Conservation (phyloP, 495 filamentous ascomycete genomes). For the Aspergillus haitiensis region DNA sequence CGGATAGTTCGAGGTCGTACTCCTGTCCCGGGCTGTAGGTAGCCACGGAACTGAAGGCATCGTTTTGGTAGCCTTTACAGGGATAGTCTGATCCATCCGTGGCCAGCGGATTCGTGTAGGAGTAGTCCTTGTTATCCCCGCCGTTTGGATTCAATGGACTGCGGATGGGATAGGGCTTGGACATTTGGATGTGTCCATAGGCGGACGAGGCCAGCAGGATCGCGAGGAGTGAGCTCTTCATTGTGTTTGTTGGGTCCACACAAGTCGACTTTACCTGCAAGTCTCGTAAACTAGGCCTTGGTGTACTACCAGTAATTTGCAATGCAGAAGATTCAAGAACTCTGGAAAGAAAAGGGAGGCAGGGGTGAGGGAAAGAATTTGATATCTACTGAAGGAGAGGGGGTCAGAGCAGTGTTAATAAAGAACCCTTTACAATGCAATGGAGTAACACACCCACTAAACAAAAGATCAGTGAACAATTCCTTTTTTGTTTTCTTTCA, state of each 20-base stretch:
- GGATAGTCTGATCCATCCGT: constrained; percentile 48
- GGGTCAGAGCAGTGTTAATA: no score
- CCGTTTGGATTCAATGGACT: constrained; percentile 45
- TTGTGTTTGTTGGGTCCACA: constrained; percentile 26
- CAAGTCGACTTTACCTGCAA: not conserved
- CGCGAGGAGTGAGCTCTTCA: constrained; percentile 40
- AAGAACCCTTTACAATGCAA: no score
- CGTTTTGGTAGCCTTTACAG: constrained; percentile 54
- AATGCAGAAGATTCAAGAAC: no score
- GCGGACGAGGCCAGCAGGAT: constrained; percentile 41
- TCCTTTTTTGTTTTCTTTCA: no score
- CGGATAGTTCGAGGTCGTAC: constrained; percentile 43
- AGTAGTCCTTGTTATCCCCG: constrained; percentile 48
- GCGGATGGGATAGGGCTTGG: constrained; percentile 47
- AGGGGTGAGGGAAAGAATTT: no score
- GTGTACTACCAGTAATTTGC: no score
- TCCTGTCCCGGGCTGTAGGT: constrained; percentile 43
- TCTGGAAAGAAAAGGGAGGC: no score
- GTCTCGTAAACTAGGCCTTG: not conserved
- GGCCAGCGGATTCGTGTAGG: constrained; percentile 50
- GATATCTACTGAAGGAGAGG: no score
- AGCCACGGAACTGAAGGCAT: constrained; percentile 45
- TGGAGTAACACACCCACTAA: no score
- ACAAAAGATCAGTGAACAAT: no score
- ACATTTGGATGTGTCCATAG: constrained; percentile 50